These are phyloP conservation scores for Kwoniella heveanensis DNA, from an alignment of 768 basidiomycete genomes.

Conservation along the genomic window DNA sequence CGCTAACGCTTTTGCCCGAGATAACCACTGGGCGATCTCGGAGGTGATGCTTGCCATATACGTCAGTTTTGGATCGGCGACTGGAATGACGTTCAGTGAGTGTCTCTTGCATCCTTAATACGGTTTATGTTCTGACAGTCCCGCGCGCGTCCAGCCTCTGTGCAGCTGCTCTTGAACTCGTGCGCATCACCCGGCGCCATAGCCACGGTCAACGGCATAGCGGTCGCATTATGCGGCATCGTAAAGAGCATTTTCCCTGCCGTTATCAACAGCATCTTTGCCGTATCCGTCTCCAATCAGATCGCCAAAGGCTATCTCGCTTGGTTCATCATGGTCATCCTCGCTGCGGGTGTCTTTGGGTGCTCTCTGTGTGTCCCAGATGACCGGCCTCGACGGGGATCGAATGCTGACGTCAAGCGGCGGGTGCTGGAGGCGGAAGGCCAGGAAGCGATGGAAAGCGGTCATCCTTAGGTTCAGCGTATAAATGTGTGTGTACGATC, in stretches of 20 bases:
- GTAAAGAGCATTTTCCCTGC: constrained; percentile 34
- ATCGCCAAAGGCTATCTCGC: constrained; percentile 26
- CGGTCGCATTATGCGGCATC: constrained; percentile 29
- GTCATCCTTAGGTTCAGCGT: constrained; percentile 9
- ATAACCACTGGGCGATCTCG: neutral
- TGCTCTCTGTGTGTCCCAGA: constrained; percentile 19
- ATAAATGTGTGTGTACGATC: no score
- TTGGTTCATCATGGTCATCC: constrained; percentile 24
- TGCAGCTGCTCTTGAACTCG: constrained; percentile 32
- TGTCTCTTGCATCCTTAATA: neutral
- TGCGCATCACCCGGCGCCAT: constrained; percentile 26
- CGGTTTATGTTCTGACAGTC: no score
- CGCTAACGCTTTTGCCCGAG: constrained; percentile 26
- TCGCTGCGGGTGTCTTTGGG: constrained; percentile 22
- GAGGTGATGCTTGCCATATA: constrained; percentile 16
- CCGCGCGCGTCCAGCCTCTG: constrained; percentile 16
- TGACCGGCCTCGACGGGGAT: neutral
- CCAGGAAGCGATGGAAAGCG: constrained; percentile 27
- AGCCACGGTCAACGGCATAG: constrained; percentile 29
- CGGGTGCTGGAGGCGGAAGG: constrained; percentile 23
- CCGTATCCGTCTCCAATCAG: constrained; percentile 23
- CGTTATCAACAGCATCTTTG: constrained; percentile 32
- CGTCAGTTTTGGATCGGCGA: constrained; percentile 23
- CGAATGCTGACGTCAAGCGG: neutral
- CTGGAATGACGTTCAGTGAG: constrained; percentile 31